Percentiles rank a stretch among this genome's conserved stretches.
phyloP scores from a whole-genome alignment of 2,329 filamentous ascomycete genomes.

The Venturia nashicola region DNA sequence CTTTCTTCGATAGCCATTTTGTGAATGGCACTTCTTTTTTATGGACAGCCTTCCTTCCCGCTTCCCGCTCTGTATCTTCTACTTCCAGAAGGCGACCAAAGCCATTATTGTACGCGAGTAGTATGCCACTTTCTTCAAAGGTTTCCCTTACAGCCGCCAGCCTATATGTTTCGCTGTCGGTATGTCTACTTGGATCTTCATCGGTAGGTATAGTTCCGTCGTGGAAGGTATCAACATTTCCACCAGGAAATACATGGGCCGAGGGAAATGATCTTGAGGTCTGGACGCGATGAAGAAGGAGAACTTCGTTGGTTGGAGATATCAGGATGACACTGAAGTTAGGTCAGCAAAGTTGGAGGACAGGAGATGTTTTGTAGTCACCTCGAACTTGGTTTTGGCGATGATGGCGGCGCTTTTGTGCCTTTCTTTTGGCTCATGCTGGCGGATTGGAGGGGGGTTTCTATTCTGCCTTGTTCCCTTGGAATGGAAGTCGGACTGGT shows the following conservation, averaged over 20 bases:
- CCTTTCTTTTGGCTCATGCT: constrained; percentile 2
- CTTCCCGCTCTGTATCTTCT: constrained; percentile 45
- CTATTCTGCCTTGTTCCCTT: not conserved
- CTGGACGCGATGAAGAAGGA: constrained; percentile 75
- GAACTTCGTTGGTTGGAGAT: constrained; percentile 74
- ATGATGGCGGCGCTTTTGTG: constrained; percentile 4
- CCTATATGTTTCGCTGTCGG: constrained; percentile 63
- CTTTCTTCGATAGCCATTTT: constrained; percentile 49
- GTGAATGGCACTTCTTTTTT: constrained; percentile 50
- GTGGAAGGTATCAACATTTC: constrained; percentile 65
- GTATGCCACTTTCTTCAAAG: constrained; percentile 87
- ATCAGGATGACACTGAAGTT: constrained; percentile 61
- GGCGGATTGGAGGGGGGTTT: not conserved
- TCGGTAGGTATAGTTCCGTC: constrained; percentile 50
- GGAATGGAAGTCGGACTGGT: not conserved
- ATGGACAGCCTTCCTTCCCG: constrained; percentile 58
- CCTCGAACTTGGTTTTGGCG: constrained; percentile 9
- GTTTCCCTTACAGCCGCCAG: constrained; percentile 78
- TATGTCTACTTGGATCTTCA: constrained; percentile 46
- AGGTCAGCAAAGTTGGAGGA: not conserved
- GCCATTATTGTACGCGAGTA: constrained; percentile 50
- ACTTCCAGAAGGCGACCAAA: constrained; percentile 49
- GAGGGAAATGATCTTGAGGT: constrained; percentile 77
- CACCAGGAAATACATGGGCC: constrained; percentile 91
- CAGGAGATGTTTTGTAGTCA: not conserved